Percentiles rank a stretch among this genome's conserved stretches.
Evolutionary conservation across 2,329 filamentous ascomycete genomes (phyloP).

Genomic region (Fusarium torulosum): DNA sequence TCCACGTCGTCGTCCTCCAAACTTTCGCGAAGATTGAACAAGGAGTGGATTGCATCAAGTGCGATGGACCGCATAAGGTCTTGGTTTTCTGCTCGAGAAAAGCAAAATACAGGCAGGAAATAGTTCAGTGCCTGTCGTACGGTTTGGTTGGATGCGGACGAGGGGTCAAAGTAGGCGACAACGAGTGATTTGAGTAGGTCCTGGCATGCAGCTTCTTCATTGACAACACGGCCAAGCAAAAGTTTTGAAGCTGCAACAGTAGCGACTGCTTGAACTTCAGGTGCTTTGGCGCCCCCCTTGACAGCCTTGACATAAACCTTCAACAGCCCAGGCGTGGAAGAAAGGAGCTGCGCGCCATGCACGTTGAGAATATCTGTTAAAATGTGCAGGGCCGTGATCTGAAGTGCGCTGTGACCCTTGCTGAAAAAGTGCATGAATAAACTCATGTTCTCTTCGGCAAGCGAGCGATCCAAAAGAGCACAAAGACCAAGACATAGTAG

Average conservation of each 20-base stretch:
- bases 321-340: conserved; percentile 75
- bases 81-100: conserved; percentile 85
- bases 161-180: conserved; percentile 89
- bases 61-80: conserved; percentile 81
- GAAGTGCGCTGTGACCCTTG: conserved; percentile 90
- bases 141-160: conserved; percentile 81
- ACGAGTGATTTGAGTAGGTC: conserved; percentile 88
- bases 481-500: conserved; percentile 91
- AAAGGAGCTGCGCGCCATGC: conserved; percentile 83
- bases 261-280: conserved; percentile 83
- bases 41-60: conserved; percentile 78
- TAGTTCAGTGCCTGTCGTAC: conserved; percentile 91
- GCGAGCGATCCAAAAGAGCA: conserved; percentile 88
- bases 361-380: conserved; percentile 93
- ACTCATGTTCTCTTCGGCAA: conserved; percentile 91
- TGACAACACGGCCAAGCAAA: conserved; percentile 82
- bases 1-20: conserved; percentile 82
- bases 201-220: conserved; percentile 73
- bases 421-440: conserved; percentile 96
- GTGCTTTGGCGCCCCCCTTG: conserved; percentile 75
- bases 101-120: conserved; percentile 95
- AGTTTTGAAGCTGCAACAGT: conserved; percentile 88
- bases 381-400: conserved; percentile 91
- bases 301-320: conserved; percentile 90
- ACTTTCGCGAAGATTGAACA: conserved; percentile 79